Conservation (phyloP, 2,329 filamentous ascomycete genomes). For the Balansia obtecta region DNA sequence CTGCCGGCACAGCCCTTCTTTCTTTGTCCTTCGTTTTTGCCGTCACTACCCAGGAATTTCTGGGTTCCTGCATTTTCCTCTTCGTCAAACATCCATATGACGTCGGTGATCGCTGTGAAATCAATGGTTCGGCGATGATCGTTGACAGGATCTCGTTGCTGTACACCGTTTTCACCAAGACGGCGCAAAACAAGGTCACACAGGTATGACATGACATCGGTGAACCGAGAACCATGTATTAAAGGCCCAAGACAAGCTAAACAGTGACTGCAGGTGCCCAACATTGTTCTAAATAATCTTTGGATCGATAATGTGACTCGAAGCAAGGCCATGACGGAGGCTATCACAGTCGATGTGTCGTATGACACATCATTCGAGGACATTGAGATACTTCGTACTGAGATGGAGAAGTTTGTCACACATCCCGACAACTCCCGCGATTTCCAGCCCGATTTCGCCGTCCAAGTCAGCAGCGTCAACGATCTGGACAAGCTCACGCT, state of each 20-base stretch:
- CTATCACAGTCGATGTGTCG: constrained; percentile 64
- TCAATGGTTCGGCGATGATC: constrained; percentile 55
- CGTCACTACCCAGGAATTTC: constrained; percentile 80
- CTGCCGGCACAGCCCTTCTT: constrained; percentile 80
- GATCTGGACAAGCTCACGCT: constrained; percentile 83
- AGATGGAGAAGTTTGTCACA: constrained; percentile 77
- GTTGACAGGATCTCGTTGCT: constrained; percentile 92
- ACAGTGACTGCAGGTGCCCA: constrained; percentile 56
- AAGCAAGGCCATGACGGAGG: constrained; percentile 84
- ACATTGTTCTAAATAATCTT: constrained; percentile 81
- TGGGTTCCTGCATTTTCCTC: constrained; percentile 97
- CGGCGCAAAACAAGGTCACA: constrained; percentile 66
- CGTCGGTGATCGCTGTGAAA: constrained; percentile 86
- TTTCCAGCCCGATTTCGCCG: constrained; percentile 72
- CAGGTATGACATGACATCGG: constrained; percentile 25
- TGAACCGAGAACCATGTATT: no score
- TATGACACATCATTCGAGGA: constrained; percentile 87
- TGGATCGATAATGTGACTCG: constrained; percentile 93
- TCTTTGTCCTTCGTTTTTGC: constrained; percentile 97
- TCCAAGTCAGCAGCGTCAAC: constrained; percentile 67
- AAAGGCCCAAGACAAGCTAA: neutral
- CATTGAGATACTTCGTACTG: constrained; percentile 68
- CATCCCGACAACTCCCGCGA: constrained; percentile 79
- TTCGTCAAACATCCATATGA: constrained; percentile 99
- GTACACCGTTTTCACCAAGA: constrained; percentile 81